Percentiles rank a stretch among this genome's conserved stretches.
Conservation (phyloP, 768 basidiomycete genomes). For the Pleurotus tuoliensis region DNA sequence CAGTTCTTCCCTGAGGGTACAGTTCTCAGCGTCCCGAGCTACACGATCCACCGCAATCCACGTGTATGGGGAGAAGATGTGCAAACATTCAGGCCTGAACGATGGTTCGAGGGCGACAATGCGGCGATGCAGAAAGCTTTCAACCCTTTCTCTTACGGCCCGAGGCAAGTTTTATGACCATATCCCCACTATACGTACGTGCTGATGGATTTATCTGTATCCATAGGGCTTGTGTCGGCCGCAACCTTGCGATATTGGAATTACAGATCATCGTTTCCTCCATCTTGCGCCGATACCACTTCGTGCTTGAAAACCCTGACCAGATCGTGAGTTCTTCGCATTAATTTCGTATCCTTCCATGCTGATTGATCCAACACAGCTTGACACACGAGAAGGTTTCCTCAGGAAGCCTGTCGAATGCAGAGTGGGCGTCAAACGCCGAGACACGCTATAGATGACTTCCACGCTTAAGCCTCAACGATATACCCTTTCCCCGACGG, state of each 20-base stretch:
- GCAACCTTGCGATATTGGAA: slow-evolving; percentile 79
- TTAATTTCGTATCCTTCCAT: slow-evolving; percentile 10
- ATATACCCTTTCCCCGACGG: no score
- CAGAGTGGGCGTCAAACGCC: slow-evolving; percentile 65
- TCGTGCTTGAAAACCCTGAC: slow-evolving; percentile 60
- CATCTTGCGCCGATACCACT: slow-evolving; percentile 70
- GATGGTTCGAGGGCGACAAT: slow-evolving; percentile 76
- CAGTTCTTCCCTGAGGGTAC: slow-evolving; percentile 69
- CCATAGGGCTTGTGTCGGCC: slow-evolving; percentile 74
- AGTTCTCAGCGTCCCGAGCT: slow-evolving; percentile 76
- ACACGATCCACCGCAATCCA: slow-evolving; percentile 74
- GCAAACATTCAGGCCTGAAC: slow-evolving; percentile 72
- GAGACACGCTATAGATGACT: slow-evolving; percentile 27
- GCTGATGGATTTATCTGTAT: slow-evolving; percentile 2
- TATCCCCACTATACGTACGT: not conserved
- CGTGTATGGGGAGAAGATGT: slow-evolving; percentile 76
- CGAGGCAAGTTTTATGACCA: slow-evolving; percentile 44
- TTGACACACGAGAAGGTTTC: slow-evolving; percentile 82
- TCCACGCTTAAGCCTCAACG: no score
- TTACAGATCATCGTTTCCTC: slow-evolving; percentile 79
- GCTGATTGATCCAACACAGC: slow-evolving; percentile 31
- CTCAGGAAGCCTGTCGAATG: slow-evolving; percentile 78
- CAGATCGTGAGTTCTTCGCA: slow-evolving; percentile 40
- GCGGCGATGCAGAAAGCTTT: slow-evolving; percentile 65
- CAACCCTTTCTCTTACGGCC: slow-evolving; percentile 84